These are phyloP conservation scores for Magnusiomyces sp. DNA, from an alignment of 1,139 yeast genomes.

Conservation along the genomic window DNA sequence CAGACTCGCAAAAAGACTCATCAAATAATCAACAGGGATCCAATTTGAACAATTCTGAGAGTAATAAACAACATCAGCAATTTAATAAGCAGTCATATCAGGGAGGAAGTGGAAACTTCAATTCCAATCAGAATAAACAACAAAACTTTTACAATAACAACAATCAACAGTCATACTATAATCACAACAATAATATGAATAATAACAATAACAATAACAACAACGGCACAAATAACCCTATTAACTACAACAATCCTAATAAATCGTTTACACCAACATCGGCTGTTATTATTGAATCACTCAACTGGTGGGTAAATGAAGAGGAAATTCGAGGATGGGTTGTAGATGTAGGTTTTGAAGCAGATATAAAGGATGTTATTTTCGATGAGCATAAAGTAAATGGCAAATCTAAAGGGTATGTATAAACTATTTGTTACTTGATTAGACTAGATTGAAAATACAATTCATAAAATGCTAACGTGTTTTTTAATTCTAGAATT, in stretches of 20 bases:
- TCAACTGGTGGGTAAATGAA: constrained; percentile 30
- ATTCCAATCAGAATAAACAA: not conserved
- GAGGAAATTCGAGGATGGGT: constrained; percentile 30
- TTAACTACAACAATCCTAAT: constrained; percentile 11
- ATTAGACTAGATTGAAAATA: not conserved
- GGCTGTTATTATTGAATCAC: constrained; percentile 21
- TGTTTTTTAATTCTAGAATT: constrained; percentile 1
- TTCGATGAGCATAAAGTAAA: constrained; percentile 30
- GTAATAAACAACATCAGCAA: not conserved
- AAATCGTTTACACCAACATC: constrained; percentile 16
- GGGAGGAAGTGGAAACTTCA: not conserved
- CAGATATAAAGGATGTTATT: constrained; percentile 21
- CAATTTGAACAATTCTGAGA: constrained; percentile 3
- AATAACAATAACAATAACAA: constrained; percentile 7
- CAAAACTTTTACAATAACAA: constrained; percentile 1
- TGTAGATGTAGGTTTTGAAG: constrained; percentile 22
- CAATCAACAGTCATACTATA: constrained; percentile 5
- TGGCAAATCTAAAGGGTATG: constrained; percentile 29
- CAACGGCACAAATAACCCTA: constrained; percentile 5
- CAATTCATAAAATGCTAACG: not conserved
- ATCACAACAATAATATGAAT: constrained; percentile 1
- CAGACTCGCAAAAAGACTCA: not conserved
- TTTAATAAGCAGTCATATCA: too few relatives aligned
- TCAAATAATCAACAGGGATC: not conserved
- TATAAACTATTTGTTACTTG: not conserved